Percentiles rank a stretch among this genome's conserved stretches.
These are phyloP conservation scores for Trichoderma parareesei DNA, from an alignment of 495 filamentous ascomycete species.

Conservation along the genomic window DNA sequence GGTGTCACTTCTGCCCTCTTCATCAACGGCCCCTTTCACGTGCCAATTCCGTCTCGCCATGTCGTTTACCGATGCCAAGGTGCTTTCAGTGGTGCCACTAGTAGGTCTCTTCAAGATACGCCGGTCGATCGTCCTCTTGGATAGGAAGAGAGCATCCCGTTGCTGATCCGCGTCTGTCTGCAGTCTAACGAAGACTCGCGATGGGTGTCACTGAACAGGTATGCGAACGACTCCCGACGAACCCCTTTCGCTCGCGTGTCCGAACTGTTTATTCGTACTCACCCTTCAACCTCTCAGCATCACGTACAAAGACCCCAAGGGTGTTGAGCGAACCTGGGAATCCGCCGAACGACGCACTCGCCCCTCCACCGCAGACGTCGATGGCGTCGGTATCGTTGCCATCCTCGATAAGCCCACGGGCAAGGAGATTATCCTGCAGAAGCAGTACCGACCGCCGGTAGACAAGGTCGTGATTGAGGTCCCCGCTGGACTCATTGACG, in stretches of 20 bases:
- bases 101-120: slow-evolving; percentile 11
- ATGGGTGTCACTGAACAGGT: slow-evolving; percentile 60
- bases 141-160: not conserved
- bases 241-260: not conserved
- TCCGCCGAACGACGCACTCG: slow-evolving; percentile 71
- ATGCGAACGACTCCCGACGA: not conserved
- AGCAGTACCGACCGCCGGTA: slow-evolving; percentile 81
- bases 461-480: slow-evolving; percentile 73
- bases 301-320: slow-evolving; percentile 65
- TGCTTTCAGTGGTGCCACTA: slow-evolving; percentile 32
- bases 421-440: slow-evolving; percentile 68
- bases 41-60: slow-evolving; percentile 16
- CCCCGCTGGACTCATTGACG: slow-evolving; percentile 80
- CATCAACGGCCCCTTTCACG: not conserved
- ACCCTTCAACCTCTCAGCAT: slow-evolving; percentile 34
- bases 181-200: slow-evolving; percentile 51
- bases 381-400: slow-evolving; percentile 85
- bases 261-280: not conserved
- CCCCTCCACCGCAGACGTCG: slow-evolving; percentile 59
- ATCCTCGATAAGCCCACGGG: slow-evolving; percentile 64
- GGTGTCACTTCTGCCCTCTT: not conserved
- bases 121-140: too few relatives aligned
- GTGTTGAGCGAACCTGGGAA: slow-evolving; percentile 68
- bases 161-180: not conserved
- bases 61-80: slow-evolving; percentile 34